phyloP scores from a whole-genome alignment of 2,329 filamentous ascomycete genomes.

The Fusarium sp. region DNA sequence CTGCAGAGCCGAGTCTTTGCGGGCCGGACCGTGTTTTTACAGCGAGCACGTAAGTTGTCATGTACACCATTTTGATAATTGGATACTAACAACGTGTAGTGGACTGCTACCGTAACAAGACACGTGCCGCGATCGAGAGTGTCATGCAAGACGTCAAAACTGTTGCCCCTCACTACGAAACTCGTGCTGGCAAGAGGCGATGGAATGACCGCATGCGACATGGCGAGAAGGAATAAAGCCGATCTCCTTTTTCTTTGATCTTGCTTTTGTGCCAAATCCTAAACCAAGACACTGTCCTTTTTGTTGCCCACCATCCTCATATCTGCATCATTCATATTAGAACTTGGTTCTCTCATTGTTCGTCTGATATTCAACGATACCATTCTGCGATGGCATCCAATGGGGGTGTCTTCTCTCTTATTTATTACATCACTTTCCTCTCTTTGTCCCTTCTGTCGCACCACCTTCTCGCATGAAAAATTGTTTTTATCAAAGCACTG shows the following conservation, averaged over 20 bases:
- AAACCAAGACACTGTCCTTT: constrained; percentile 15
- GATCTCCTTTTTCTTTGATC: background rate
- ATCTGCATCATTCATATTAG: constrained; percentile 31
- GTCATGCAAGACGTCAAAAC: constrained; percentile 79
- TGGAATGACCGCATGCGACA: constrained; percentile 71
- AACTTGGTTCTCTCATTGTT: constrained; percentile 35
- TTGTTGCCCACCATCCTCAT: constrained; percentile 11
- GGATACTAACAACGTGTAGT: constrained; percentile 64
- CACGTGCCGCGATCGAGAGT: constrained; percentile 82
- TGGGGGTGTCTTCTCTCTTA: constrained; percentile 25
- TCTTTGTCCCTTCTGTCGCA: constrained; percentile 6
- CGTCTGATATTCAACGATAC: constrained; percentile 48
- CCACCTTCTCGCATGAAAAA: constrained; percentile 5
- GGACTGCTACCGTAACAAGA: constrained; percentile 94
- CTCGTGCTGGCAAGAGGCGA: constrained; percentile 83
- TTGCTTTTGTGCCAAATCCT: constrained; percentile 7
- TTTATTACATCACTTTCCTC: constrained; percentile 15
- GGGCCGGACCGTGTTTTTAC: constrained; percentile 86
- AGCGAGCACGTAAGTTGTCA: constrained; percentile 82
- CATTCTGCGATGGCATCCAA: constrained; percentile 48
- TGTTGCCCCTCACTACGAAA: constrained; percentile 89
- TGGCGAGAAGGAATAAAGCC: constrained; percentile 46
- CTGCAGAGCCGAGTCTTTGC: constrained; percentile 93
- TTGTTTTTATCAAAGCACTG: constrained; percentile 10
- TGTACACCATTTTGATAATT: background rate